Evolutionary conservation across 1,284 basidiomycete species (phyloP).

Genomic region (Dichomitus squalens): DNA sequence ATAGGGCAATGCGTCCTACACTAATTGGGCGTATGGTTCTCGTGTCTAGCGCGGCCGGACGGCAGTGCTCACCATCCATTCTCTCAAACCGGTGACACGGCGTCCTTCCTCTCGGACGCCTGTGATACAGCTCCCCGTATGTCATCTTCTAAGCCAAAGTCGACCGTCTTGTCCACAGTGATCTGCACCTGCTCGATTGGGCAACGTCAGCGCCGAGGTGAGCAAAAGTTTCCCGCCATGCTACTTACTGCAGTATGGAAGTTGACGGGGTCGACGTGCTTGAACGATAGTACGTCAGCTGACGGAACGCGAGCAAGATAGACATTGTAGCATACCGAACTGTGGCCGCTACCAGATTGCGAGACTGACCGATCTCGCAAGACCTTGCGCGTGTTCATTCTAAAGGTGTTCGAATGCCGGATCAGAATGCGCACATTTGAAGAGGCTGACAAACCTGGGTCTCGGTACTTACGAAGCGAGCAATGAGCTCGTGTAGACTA

Average conservation of each 20-base stretch:
- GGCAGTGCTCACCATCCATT: not conserved
- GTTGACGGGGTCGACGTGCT: conserved; percentile 10
- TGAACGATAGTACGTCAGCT: too few relatives aligned
- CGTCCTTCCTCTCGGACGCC: not conserved
- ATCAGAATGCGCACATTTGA: not conserved
- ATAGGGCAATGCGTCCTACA: too few relatives aligned
- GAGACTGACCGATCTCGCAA: conserved; percentile 21
- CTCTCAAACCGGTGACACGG: not conserved
- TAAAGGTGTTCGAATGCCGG: conserved; percentile 5
- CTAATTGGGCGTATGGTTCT: not conserved
- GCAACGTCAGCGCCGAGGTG: conserved; percentile 4
- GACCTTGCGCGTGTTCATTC: conserved; percentile 29
- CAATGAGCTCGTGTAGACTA: conserved; percentile 29
- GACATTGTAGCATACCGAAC: too few relatives aligned
- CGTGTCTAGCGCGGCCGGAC: not conserved
- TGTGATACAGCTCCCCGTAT: not conserved
- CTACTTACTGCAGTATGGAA: conserved; percentile 20
- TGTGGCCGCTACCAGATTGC: conserved; percentile 19
- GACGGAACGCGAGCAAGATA: too few relatives aligned
- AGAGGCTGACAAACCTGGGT: too few relatives aligned
- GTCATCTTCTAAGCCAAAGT: conserved; percentile 26
- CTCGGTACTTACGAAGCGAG: conserved; percentile 26
- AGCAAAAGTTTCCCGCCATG: conserved; percentile 4
- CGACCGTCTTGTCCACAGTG: conserved; percentile 32
- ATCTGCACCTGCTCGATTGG: conserved; percentile 27